These are phyloP conservation scores for Jaapia argillacea DNA, from an alignment of 768 basidiomycete species.

Conservation along the genomic window DNA sequence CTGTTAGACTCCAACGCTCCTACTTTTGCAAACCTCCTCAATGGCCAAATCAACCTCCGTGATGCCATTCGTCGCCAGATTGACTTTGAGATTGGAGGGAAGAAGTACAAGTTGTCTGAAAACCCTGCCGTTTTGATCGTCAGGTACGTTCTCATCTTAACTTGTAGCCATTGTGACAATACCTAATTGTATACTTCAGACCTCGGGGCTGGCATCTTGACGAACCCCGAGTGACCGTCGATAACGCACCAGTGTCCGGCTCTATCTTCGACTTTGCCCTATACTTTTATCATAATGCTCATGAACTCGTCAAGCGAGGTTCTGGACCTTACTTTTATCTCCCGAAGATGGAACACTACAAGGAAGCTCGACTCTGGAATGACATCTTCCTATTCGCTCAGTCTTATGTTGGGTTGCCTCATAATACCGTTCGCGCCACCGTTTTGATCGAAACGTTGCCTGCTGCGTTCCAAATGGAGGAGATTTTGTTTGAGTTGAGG, in stretches of 20 bases:
- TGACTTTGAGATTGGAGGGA: constrained; percentile 82
- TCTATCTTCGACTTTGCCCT: constrained; percentile 95
- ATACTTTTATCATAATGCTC: constrained; percentile 96
- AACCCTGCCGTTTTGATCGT: constrained; percentile 89
- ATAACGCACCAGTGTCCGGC: constrained; percentile 83
- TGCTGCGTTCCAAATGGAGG: constrained; percentile 99
- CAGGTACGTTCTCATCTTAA: no score
- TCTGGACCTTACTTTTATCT: constrained; percentile 95
- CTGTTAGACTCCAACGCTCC: constrained; percentile 84
- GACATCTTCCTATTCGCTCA: constrained; percentile 94
- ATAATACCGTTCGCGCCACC: constrained; percentile 85
- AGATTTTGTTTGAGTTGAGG: constrained; percentile 92
- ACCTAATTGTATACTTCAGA: constrained; percentile 26
- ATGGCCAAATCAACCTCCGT: constrained; percentile 88
- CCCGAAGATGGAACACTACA: constrained; percentile 99
- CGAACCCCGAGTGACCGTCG: constrained; percentile 84
- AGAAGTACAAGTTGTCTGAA: constrained; percentile 81
- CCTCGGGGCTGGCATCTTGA: constrained; percentile 99
- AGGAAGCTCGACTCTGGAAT: constrained; percentile 95
- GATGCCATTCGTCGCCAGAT: constrained; percentile 86
- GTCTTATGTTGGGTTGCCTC: constrained; percentile 77
- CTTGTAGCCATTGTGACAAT: constrained; percentile 48
- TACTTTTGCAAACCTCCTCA: constrained; percentile 86
- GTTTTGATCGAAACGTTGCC: constrained; percentile 96
- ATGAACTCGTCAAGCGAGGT: constrained; percentile 81